phyloP scores from a whole-genome alignment of 345 rosid species.

The Sapria himalayana region DNA sequence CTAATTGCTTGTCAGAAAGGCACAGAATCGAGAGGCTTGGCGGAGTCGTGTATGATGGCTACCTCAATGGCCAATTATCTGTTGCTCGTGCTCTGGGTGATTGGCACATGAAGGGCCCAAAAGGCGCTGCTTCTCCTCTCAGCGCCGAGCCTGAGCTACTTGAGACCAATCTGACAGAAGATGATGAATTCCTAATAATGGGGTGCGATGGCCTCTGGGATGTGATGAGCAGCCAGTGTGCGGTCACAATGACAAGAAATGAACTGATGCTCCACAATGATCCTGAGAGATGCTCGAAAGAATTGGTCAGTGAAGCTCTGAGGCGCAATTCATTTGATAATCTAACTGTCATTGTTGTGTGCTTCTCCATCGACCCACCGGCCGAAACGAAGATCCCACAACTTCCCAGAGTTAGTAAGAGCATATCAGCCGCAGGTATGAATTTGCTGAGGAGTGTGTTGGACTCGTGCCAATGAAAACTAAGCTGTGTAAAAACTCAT shows the following conservation, averaged over 20 bases:
- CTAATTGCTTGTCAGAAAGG: constrained; percentile 49
- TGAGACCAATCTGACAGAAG: constrained; percentile 44
- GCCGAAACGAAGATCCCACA: constrained; percentile 55
- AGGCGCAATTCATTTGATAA: constrained; percentile 65
- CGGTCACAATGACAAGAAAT: constrained; percentile 62
- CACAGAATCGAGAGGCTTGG: constrained; percentile 77
- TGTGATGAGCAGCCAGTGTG: constrained; percentile 94
- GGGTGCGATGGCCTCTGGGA: constrained; percentile 99
- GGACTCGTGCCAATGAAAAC: constrained; percentile 35
- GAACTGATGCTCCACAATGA: constrained; percentile 86
- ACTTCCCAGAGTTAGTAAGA: constrained; percentile 43
- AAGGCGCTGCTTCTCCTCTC: constrained; percentile 68
- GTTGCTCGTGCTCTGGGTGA: constrained; percentile 95
- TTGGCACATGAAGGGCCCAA: constrained; percentile 96
- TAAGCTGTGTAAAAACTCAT: constrained; percentile 4
- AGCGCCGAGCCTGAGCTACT: constrained; percentile 85
- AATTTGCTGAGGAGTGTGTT: constrained; percentile 62
- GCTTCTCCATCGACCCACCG: constrained; percentile 76
- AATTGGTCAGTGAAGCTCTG: constrained; percentile 77
- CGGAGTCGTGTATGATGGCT: constrained; percentile 83
- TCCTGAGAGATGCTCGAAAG: constrained; percentile 83
- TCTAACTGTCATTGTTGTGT: constrained; percentile 57
- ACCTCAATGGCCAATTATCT: constrained; percentile 89
- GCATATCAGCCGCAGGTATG: constrained; percentile 80
- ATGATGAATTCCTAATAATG: constrained; percentile 90